phyloP scores from a whole-genome alignment of 768 basidiomycete species.

The Lactarius akahatsu region DNA sequence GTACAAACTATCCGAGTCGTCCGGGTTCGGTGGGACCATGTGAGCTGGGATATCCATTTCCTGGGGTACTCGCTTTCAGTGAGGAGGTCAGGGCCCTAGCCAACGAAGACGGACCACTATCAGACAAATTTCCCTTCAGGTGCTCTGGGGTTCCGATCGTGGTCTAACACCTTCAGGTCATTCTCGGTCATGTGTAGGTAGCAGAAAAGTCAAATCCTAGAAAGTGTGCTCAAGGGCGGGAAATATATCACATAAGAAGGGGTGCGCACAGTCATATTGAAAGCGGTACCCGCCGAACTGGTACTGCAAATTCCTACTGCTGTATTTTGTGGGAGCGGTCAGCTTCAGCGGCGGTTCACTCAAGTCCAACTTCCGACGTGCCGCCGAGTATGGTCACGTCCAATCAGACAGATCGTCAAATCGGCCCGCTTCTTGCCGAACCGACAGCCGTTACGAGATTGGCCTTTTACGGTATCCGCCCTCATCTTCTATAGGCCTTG shows the following conservation, averaged over 20 bases:
- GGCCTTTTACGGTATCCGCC: background rate
- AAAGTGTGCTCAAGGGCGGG: background rate
- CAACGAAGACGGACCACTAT: conserved; percentile 53
- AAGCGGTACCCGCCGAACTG: background rate
- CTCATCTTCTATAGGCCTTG: background rate
- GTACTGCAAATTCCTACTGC: background rate
- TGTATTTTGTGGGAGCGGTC: conserved; percentile 1
- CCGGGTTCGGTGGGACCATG: conserved; percentile 84
- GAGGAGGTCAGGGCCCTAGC: conserved; percentile 13
- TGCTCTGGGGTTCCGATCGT: conserved; percentile 77
- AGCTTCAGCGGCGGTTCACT: background rate
- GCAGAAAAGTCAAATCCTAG: conserved; percentile 82
- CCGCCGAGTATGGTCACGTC: background rate
- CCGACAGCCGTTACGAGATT: background rate
- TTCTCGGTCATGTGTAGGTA: conserved; percentile 83
- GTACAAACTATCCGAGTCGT: conserved; percentile 76
- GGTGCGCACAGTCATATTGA: conserved; percentile 20
- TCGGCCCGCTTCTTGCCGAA: conserved; percentile 2
- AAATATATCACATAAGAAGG: background rate
- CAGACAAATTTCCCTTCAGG: conserved; percentile 72
- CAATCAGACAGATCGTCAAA: background rate
- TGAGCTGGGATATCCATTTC: conserved; percentile 78
- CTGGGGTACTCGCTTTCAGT: conserved; percentile 38
- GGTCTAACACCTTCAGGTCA: conserved; percentile 76
- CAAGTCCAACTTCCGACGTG: background rate